Conservation (phyloP, 108 stramenopile genomes). For the Cyclostephanos tholiformis region DNA sequence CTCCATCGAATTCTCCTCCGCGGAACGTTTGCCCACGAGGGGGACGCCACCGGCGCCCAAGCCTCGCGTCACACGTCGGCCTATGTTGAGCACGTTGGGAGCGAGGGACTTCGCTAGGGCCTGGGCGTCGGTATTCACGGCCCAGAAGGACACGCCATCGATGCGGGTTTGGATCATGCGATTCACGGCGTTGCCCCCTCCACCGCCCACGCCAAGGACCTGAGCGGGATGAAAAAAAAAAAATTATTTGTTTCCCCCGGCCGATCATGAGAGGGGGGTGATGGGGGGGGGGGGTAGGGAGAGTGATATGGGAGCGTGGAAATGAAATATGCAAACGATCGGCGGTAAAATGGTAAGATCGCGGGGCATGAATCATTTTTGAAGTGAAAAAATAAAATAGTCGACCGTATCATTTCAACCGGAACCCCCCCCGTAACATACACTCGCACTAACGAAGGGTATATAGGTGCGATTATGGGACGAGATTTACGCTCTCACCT, state of each 20-base stretch:
- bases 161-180: constrained; percentile 40
- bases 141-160: constrained; percentile 65
- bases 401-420: too few species aligned
- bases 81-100: constrained; percentile 64
- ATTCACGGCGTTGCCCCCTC: constrained; percentile 70
- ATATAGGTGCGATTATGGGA: too few species aligned
- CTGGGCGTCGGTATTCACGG: constrained; percentile 73
- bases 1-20: constrained; percentile 49
- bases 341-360: too few species aligned
- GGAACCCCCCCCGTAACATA: too few species aligned
- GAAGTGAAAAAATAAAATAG: too few species aligned
- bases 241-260: too few species aligned
- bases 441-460: too few species aligned
- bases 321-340: too few species aligned
- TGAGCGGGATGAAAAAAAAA: constrained; percentile 12
- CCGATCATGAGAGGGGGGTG: not conserved
- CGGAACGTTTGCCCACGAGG: constrained; percentile 48
- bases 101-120: constrained; percentile 51
- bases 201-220: constrained; percentile 75
- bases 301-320: too few species aligned
- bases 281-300: not conserved
- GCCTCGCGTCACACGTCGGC: constrained; percentile 50
- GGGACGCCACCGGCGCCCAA: constrained; percentile 71
- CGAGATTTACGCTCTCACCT: too few species aligned
- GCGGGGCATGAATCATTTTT: too few species aligned